A percentile compares a stretch with the other conserved stretches of the same genome.
These are phyloP conservation scores for Balakata baccata DNA, from an alignment of 345 rosid genomes.

Conservation along the genomic window DNA sequence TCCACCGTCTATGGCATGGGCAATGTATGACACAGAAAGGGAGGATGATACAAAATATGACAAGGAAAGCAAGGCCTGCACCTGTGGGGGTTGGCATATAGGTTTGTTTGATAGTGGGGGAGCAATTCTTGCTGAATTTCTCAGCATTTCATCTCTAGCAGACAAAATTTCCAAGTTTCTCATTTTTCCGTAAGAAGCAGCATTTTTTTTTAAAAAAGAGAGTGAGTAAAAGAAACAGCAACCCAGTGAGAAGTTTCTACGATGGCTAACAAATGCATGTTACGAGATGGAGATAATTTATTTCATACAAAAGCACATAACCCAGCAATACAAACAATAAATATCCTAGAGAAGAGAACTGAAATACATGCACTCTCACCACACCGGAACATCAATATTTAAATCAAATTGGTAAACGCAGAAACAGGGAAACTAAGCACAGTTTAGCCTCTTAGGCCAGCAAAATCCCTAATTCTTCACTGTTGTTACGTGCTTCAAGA, in stretches of 20 bases:
- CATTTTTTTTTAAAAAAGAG: too few relatives aligned
- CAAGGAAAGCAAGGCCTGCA: constrained; percentile 36
- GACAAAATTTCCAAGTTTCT: too few relatives aligned
- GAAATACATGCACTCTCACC: not conserved
- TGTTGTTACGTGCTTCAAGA: constrained; percentile 73
- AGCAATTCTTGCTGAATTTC: constrained; percentile 45
- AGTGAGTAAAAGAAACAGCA: too few relatives aligned
- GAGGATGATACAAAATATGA: constrained; percentile 20
- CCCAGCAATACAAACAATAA: not conserved
- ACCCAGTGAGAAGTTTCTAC: not conserved
- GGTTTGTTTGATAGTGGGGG: constrained; percentile 46
- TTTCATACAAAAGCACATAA: not conserved
- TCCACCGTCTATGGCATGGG: constrained; percentile 74
- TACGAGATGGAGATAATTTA: not conserved
- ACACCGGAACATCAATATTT: not conserved
- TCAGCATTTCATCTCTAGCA: constrained; percentile 21
- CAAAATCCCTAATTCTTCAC: constrained; percentile 56
- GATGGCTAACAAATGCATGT: not conserved
- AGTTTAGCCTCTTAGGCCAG: not conserved
- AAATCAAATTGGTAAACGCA: not conserved
- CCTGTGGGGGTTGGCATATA: constrained; percentile 44
- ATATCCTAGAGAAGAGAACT: not conserved
- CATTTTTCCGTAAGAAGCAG: too few relatives aligned
- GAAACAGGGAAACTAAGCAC: not conserved
- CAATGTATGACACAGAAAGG: constrained; percentile 27